phyloP scores from a whole-genome alignment of 768 basidiomycete species.

The Leucosporidium yakuticum region DNA sequence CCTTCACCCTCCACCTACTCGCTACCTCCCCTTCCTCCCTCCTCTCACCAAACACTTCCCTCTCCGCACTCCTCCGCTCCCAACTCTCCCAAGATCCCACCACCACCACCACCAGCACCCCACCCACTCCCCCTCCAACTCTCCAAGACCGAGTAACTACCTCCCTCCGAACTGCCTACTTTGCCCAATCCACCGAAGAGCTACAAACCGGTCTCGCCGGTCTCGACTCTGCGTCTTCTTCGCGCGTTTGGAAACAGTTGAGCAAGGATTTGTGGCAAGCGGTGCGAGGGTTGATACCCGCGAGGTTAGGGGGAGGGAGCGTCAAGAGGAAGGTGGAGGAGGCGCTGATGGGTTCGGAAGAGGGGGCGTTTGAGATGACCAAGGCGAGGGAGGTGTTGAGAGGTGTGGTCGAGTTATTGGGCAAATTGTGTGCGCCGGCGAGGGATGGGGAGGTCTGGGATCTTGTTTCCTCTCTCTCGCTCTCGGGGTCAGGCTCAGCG shows the following conservation, averaged over 20 bases:
- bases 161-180: not conserved
- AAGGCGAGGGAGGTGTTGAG: not conserved
- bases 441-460: constrained; percentile 1
- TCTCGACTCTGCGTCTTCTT: not conserved
- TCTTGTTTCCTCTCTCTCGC: not conserved
- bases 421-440: constrained; percentile 17
- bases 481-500: not conserved
- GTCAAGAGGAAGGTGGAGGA: not conserved
- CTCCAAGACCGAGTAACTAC: not conserved
- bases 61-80: constrained; percentile 10
- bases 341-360: not conserved
- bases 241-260: constrained; percentile 8
- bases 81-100: not conserved
- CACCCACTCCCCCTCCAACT: not conserved
- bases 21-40: not conserved
- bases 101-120: not conserved
- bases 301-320: not conserved
- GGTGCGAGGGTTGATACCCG: not conserved
- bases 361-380: not conserved
- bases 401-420: not conserved
- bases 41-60: constrained; percentile 9
- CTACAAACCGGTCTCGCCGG: too few species aligned
- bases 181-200: not conserved
- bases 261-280: not conserved
- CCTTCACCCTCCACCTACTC: constrained; percentile 10